phyloP scores from a whole-genome alignment of 441 rosid species.

The Pelargonium cotyledonis region DNA sequence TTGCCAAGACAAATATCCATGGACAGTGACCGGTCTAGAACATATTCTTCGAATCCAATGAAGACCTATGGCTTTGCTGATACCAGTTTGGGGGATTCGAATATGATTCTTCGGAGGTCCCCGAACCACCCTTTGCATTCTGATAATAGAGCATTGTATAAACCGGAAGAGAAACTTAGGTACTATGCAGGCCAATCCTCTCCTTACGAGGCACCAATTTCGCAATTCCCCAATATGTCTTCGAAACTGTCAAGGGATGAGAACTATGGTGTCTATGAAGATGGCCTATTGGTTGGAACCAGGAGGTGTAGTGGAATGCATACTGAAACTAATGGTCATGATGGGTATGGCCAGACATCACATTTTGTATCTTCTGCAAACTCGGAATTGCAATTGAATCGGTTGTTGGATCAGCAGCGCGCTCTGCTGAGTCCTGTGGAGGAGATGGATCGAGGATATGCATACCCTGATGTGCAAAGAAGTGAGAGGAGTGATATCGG shows the following conservation, averaged over 20 bases:
- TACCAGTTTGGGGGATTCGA: neutral
- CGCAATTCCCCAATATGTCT: neutral
- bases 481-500: constrained; percentile 13
- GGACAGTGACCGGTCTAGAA: constrained; percentile 14
- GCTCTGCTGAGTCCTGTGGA: constrained; percentile 2
- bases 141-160: neutral
- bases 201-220: neutral
- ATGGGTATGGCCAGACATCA: constrained; percentile 8
- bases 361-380: constrained; percentile 5
- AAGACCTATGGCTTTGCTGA: constrained; percentile 9
- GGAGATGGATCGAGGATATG: constrained; percentile 6
- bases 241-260: neutral
- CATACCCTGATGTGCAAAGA: neutral
- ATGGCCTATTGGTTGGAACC: constrained; percentile 4
- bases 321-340: neutral
- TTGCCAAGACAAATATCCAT: constrained; percentile 12
- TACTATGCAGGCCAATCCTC: neutral
- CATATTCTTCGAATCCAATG: neutral
- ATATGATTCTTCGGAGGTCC: neutral
- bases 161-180: neutral
- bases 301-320: constrained; percentile 6
- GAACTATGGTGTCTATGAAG: neutral
- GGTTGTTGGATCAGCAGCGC: neutral
- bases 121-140: neutral
- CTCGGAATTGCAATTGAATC: neutral